Base-by-base conservation (phyloP, 2,329 filamentous ascomycete genomes). In the Fusarium ambrosium region DNA sequence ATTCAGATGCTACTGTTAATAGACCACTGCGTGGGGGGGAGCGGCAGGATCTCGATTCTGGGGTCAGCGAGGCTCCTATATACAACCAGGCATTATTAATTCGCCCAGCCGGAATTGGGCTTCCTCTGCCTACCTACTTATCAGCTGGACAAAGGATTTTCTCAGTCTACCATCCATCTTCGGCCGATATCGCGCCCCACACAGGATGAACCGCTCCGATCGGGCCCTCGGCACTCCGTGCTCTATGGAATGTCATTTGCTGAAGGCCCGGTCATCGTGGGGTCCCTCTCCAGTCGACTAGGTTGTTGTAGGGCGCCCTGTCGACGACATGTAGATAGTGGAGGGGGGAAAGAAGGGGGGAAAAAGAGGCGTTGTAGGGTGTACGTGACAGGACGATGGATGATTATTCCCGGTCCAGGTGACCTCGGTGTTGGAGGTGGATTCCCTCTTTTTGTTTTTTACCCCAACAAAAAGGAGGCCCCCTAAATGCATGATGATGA, bases 141-240 rank as follows among this genome's bases (percentile, higher is more conserved):
- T 37, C 29, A 64, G 22, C 68, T 62, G 53, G 62, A 43, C 63
- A 39, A 69, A 69, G 11, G 36, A 41, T 37, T 62, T 74, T 69
- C 59, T 63, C 64, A 39, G 34, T 61, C 64, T 59, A 32, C 24
- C 39, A 72, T 37, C 51, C 55, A 72, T 36, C 29, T 51, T 48
- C 60, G 68, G 69, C 72, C 72, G 72, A 74, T 75, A 72, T 74
- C 72, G 72, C 72, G 72, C 69, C 72, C 72, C 72, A 72, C 71
- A 72, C 34, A 16, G 8, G 43, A 56, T 14, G 48, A 64, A 56
- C 62, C 29, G n/a, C 61, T 61, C 64, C 62, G 32, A 65, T 74
- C 48, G 60, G 59, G 64, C 45, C n/a, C 56, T 64, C 22, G 69
- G 58, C 18, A 11, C 27, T 45, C 55, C 22, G 20, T 64, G 13